Percentiles rank a stretch among this genome's conserved stretches.
Conservation (phyloP, 139 green algal genomes). For the Edaphochlamys debaryana region DNA sequence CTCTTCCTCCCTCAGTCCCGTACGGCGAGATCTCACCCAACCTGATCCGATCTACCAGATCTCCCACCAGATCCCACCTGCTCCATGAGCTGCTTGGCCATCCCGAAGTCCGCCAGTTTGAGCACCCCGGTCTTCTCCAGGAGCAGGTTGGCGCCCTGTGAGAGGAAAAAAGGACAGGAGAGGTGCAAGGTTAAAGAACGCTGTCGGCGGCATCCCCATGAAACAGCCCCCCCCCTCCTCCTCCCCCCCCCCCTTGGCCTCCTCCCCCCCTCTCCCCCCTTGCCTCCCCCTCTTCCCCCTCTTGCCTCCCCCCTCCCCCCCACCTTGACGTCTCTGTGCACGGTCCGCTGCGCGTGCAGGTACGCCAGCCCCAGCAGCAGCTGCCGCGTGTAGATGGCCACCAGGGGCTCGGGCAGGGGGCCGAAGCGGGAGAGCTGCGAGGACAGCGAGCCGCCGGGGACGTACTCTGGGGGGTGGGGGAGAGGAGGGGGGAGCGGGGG, state of each 20-base stretch:
- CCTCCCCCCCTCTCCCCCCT: too few relatives aligned
- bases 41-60: too few relatives aligned
- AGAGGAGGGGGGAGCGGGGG: background rate
- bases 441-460: constrained; percentile 83
- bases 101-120: constrained; percentile 90
- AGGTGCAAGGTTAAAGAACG: too few relatives aligned
- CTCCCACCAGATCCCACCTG: too few relatives aligned
- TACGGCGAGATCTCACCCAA: too few relatives aligned
- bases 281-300: too few relatives aligned
- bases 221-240: background rate
- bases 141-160: constrained; percentile 70
- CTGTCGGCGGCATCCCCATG: too few relatives aligned
- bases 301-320: too few relatives aligned
- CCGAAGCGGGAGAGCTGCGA: constrained; percentile 86
- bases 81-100: constrained; percentile 73
- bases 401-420: constrained; percentile 61
- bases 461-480: constrained; percentile 4
- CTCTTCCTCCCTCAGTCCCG: too few relatives aligned
- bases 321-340: constrained; percentile 73
- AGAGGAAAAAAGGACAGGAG: constrained; percentile 63
- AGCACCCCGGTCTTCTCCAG: constrained; percentile 72
- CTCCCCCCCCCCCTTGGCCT: background rate
- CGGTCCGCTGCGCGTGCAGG: constrained; percentile 83
- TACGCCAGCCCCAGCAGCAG: constrained; percentile 81
- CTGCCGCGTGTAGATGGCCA: constrained; percentile 76